phyloP scores from a whole-genome alignment of 2,329 filamentous ascomycete genomes.

The Lecanicillium sp. region DNA sequence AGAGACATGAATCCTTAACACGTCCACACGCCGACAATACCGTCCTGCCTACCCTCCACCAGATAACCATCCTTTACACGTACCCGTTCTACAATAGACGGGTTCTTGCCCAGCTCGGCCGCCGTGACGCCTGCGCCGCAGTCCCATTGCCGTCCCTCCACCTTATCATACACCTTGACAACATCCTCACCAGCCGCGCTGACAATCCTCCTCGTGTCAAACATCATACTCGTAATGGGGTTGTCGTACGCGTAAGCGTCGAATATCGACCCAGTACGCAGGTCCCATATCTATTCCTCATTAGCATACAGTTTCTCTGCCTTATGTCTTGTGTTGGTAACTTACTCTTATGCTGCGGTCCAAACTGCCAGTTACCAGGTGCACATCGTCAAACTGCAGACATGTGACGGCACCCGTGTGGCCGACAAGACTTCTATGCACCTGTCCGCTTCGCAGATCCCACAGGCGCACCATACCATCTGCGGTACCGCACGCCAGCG shows the following conservation, averaged over 20 bases:
- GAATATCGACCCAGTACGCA: slow-evolving; percentile 89
- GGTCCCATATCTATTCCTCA: slow-evolving; percentile 83
- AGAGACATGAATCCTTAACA: slow-evolving; percentile 39
- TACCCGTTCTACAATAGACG: slow-evolving; percentile 74
- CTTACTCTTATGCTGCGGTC: slow-evolving; percentile 92
- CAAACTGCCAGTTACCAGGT: slow-evolving; percentile 85
- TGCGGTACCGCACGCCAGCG: slow-evolving; percentile 90
- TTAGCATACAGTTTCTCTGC: slow-evolving; percentile 18
- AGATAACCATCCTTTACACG: slow-evolving; percentile 91
- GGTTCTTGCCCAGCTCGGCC: slow-evolving; percentile 57
- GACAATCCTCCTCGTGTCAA: slow-evolving; percentile 84
- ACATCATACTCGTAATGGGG: slow-evolving; percentile 94
- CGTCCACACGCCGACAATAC: slow-evolving; percentile 85
- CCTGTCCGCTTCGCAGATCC: slow-evolving; percentile 94
- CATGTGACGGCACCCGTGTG: slow-evolving; percentile 93
- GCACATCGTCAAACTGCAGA: slow-evolving; percentile 92
- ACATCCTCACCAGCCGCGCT: slow-evolving; percentile 86
- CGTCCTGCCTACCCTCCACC: slow-evolving; percentile 82
- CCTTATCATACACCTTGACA: slow-evolving; percentile 97
- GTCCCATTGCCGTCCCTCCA: slow-evolving; percentile 92
- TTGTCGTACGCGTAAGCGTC: slow-evolving; percentile 95
- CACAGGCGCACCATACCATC: slow-evolving; percentile 96
- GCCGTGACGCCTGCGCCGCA: slow-evolving; percentile 77
- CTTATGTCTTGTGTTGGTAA: slow-evolving; percentile 20
- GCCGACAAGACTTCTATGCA: slow-evolving; percentile 91